Evolutionary conservation across 306 rosid genomes (phyloP), one percentile per base, ranked within the genome.

Genomic region (Cucurbita argyrosperma): DNA sequence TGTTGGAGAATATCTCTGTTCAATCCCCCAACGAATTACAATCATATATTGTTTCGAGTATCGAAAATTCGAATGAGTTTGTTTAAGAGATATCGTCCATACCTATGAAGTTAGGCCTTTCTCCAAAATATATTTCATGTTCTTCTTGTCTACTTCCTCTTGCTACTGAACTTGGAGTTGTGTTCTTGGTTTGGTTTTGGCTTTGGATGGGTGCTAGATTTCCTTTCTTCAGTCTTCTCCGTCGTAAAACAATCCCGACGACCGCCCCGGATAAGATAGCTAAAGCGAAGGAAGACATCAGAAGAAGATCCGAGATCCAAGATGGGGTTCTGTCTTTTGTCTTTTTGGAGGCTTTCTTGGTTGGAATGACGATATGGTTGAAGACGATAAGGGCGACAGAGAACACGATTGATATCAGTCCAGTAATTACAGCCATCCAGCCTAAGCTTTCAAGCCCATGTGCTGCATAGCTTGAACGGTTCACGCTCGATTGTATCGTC

Each of bases 91-190:
- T 52, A 15, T 0, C 37, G 13, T 58, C 13, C 26, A 4, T 1
- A 49, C 52, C 52, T 49, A 11, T 49, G 52, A 49, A 91, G 76
- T 88, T 53, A 9, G 97, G 99, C 84, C 96, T 83, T 84, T 79
- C 80, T 63, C 96, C 89, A 79, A 84, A 89, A 76, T 91, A 88
- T 61, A 89, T 83, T 79, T 91, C 89, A 74, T 91, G 97, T 77
- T 84, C 92, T 63, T 87, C 96, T 55, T 85, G 80, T 49, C 74
- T 66, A 75, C 75, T 80, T 46, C 82, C 75, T 77, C 82, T 77
- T 82, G 84, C 88, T 18, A 72, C 50, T 74, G 90, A 83, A 63
- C 80, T 76, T 79, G 69, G 70, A 72, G 80, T 84, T 74, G 59
- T 30, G 21, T 82, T 83, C 61, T 77, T 72, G 16, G 74, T 83